Conservation (phyloP, 1,139 yeast species). For the Taphrina sp. region DNA sequence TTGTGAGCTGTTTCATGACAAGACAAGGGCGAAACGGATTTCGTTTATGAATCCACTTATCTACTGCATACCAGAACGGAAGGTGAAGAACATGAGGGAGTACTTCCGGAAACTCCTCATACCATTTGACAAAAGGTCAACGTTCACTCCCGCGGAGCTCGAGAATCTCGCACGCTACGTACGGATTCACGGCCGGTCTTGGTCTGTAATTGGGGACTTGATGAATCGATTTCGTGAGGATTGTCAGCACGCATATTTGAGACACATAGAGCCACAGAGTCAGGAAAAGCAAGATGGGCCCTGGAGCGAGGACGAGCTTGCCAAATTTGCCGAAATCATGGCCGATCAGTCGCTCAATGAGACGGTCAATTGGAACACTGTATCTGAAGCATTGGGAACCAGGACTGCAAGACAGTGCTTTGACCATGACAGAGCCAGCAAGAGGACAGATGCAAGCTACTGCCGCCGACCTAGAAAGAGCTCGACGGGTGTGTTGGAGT, state of each 20-base stretch:
- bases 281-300: not conserved
- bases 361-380: not conserved
- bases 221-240: conserved; percentile 11
- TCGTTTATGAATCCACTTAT: too few relatives aligned
- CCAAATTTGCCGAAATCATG: not conserved
- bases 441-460: not conserved
- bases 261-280: not conserved
- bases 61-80: conserved; percentile 2
- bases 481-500: too few relatives aligned
- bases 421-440: not conserved
- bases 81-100: conserved; percentile 10
- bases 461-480: not conserved
- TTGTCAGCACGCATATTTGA: conserved; percentile 7
- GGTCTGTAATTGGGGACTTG: conserved; percentile 1
- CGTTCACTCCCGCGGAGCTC: conserved; percentile 5
- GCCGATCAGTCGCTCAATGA: not conserved
- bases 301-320: not conserved
- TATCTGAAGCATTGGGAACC: conserved; percentile 9
- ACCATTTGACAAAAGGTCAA: not conserved
- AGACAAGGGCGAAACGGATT: too few relatives aligned
- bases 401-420: conserved; percentile 4
- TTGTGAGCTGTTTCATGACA: not conserved
- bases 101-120: conserved; percentile 1
- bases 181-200: not conserved
- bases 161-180: not conserved